These are phyloP conservation scores for Cytospora leucostoma DNA, from an alignment of 2,329 filamentous ascomycete species.

Conservation along the genomic window DNA sequence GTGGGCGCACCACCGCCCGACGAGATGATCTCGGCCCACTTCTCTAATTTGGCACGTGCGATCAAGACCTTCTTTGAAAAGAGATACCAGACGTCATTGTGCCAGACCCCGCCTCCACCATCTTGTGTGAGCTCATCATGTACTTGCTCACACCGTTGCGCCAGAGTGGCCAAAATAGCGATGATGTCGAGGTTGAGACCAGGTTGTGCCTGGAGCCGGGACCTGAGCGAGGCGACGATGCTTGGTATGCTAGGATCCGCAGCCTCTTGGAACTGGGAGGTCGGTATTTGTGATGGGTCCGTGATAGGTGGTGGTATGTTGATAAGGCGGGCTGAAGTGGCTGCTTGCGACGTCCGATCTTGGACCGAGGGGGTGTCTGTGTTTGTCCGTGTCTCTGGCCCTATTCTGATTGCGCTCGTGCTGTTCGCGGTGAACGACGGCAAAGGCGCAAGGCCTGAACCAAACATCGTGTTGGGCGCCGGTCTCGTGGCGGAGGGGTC, in stretches of 20 bases:
- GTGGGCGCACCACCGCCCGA: conserved; percentile 30
- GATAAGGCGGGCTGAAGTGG: neutral
- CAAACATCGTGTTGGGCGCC: neutral
- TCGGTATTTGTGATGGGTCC: conserved; percentile 24
- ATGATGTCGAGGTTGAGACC: conserved; percentile 49
- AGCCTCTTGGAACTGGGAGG: conserved; percentile 32
- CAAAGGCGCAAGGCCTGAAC: conserved; percentile 4
- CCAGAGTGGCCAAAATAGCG: conserved; percentile 45
- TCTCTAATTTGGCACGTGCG: conserved; percentile 48
- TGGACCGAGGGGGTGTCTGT: neutral
- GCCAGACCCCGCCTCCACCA: conserved; percentile 37
- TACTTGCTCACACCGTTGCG: conserved; percentile 46
- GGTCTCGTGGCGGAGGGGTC: conserved; percentile 23
- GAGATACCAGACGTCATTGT: conserved; percentile 52
- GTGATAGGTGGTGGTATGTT: conserved; percentile 14
- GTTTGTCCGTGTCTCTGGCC: neutral
- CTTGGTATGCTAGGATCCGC: conserved; percentile 43
- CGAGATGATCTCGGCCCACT: conserved; percentile 49
- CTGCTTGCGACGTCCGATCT: neutral
- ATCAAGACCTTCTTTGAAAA: conserved; percentile 50
- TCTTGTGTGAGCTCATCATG: conserved; percentile 40
- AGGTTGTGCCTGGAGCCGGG: conserved; percentile 46
- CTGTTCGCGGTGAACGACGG: neutral
- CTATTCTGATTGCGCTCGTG: neutral
- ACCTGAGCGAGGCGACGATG: conserved; percentile 44